Evolutionary conservation across 2,329 filamentous ascomycete species (phyloP).

Genomic region (Pyrenophora seminiperda): DNA sequence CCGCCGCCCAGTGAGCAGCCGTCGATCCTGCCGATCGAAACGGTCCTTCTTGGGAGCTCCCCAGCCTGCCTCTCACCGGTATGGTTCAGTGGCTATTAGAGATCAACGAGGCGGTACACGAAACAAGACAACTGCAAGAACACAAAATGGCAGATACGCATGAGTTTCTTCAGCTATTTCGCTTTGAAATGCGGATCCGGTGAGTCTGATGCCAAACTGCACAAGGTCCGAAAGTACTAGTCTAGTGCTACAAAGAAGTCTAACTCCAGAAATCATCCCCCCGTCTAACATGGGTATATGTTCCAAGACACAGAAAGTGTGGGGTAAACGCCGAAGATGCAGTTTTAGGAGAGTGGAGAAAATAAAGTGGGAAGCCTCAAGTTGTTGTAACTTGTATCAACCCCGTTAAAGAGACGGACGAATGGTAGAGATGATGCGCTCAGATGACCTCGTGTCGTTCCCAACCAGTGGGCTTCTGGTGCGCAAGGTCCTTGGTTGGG

Average conservation of each 20-base stretch:
- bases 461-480: slow-evolving; percentile 74
- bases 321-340: slow-evolving; percentile 13
- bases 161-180: background rate
- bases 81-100: background rate
- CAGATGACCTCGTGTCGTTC: slow-evolving; percentile 70
- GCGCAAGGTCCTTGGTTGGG: slow-evolving; percentile 69
- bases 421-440: background rate
- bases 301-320: background rate
- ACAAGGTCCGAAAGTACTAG: slow-evolving; percentile 6
- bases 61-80: background rate
- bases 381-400: background rate
- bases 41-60: slow-evolving; percentile 7
- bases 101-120: background rate
- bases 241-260: slow-evolving; percentile 2
- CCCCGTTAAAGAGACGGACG: background rate
- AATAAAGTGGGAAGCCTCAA: background rate
- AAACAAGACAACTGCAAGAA: background rate
- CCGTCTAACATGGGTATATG: slow-evolving; percentile 9
- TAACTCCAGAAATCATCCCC: background rate
- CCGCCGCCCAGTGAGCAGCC: slow-evolving; percentile 4
- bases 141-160: background rate
- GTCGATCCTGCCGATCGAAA: background rate
- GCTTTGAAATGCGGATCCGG: slow-evolving; percentile 5
- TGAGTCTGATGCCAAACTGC: background rate
- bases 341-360: slow-evolving; percentile 15